Evolutionary conservation across 179 eudicot genomes (phyloP).

Genomic region (Spergularia azorica): DNA sequence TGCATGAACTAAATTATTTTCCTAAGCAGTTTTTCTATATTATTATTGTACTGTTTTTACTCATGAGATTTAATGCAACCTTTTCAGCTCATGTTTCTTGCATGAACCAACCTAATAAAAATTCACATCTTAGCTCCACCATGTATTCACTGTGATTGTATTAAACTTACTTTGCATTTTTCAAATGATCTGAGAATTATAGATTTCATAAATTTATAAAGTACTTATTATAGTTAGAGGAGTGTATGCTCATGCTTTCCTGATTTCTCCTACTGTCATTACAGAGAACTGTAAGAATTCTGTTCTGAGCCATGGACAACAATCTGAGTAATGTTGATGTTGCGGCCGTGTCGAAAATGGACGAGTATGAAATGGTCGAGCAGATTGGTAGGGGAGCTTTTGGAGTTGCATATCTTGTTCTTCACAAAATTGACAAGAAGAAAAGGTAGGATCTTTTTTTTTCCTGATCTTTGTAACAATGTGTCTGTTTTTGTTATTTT

Average conservation of each 20-base stretch:
- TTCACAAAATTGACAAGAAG: constrained; percentile 52
- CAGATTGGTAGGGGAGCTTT: constrained; percentile 93
- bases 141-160: constrained; percentile 27
- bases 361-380: constrained; percentile 71
- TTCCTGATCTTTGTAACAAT: not conserved
- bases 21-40: constrained; percentile 4
- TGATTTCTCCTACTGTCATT: constrained; percentile 7
- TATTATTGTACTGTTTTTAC: not conserved
- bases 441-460: constrained; percentile 66
- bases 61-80: constrained; percentile 28
- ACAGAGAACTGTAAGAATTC: constrained; percentile 1
- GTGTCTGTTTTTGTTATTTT: not conserved
- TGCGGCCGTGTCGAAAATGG: constrained; percentile 58
- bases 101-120: constrained; percentile 33
- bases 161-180: not conserved
- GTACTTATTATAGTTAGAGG: not conserved
- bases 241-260: not conserved
- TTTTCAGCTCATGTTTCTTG: constrained; percentile 31
- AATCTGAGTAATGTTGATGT: constrained; percentile 27
- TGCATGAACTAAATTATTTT: not conserved
- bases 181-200: not conserved
- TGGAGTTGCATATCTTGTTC: constrained; percentile 86
- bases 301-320: constrained; percentile 51
- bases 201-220: not conserved
- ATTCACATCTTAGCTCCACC: constrained; percentile 17